Conservation (phyloP, 2,329 filamentous ascomycete genomes). For the Atkinsonella texensis region DNA sequence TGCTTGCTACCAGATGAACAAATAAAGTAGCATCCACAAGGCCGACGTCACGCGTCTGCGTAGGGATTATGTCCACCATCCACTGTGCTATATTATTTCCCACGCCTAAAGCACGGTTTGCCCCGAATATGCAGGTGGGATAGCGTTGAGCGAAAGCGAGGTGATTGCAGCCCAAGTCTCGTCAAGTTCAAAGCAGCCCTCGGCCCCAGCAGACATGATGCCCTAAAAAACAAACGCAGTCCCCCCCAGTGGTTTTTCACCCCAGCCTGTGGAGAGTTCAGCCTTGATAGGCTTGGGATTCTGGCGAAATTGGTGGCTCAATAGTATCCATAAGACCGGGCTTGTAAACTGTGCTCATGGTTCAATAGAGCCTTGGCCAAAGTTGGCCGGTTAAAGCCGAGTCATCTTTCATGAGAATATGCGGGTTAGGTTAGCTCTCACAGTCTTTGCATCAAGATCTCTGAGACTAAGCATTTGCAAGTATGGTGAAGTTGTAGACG, state of each 20-base stretch:
- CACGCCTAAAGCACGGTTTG: no score
- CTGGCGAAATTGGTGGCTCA: conserved; percentile 33
- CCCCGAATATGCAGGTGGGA: no score
- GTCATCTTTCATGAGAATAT: conserved; percentile 47
- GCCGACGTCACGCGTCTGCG: no score
- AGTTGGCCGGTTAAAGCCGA: conserved; percentile 51
- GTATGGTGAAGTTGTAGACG: no score
- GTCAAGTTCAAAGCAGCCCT: conserved; percentile 39
- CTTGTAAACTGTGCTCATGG: conserved; percentile 17
- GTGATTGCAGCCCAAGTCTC: neutral
- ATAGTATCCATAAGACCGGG: conserved; percentile 45
- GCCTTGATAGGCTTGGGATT: conserved; percentile 8
- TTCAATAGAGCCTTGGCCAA: conserved; percentile 40
- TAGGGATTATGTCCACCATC: no score
- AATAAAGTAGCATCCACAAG: no score
- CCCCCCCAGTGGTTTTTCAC: conserved; percentile 23
- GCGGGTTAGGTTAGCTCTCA: neutral
- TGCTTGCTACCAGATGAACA: no score
- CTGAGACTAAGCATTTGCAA: neutral
- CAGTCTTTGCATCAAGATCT: neutral
- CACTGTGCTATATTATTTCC: no score
- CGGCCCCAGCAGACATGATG: conserved; percentile 50
- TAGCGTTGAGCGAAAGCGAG: no score
- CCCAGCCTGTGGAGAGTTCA: conserved; percentile 5
- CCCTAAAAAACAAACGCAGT: conserved; percentile 48